Conservation (phyloP, 2,329 filamentous ascomycete genomes). For the Xylaria sp. region DNA sequence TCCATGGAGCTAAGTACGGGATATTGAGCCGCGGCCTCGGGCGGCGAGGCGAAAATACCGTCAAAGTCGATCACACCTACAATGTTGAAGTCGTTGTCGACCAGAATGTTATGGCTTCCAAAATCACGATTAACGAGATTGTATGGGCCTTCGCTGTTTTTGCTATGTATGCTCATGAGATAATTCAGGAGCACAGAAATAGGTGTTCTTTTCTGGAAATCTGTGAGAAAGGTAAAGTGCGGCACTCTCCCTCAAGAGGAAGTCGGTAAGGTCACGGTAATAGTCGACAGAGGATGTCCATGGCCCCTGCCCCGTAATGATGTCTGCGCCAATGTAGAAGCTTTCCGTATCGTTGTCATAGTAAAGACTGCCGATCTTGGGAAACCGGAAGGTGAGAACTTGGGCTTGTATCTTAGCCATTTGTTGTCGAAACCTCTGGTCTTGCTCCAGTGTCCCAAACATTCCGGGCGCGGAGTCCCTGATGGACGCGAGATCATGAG, state of each 20-base stretch:
- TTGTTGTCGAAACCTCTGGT: conserved; percentile 5
- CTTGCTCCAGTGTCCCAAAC: conserved; percentile 16
- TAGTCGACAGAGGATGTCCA: conserved; percentile 13
- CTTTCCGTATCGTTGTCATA: neutral
- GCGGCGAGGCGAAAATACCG: neutral
- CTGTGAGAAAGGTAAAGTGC: neutral
- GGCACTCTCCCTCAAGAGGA: neutral
- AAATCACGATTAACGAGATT: conserved; percentile 17
- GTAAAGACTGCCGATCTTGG: conserved; percentile 11
- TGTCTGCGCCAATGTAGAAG: conserved; percentile 16
- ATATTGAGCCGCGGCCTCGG: conserved; percentile 11
- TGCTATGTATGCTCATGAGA: neutral
- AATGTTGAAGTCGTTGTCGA: conserved; percentile 16
- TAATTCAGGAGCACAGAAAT: neutral
- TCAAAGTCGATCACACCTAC: conserved; percentile 16
- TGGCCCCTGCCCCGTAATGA: conserved; percentile 6
- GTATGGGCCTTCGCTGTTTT: neutral
- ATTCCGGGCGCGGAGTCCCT: neutral
- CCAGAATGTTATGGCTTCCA: conserved; percentile 12
- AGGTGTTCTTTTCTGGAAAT: neutral
- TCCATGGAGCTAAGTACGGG: neutral
- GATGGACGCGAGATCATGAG: neutral
- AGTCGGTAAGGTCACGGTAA: conserved; percentile 3
- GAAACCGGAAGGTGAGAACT: conserved; percentile 3
- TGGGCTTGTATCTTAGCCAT: conserved; percentile 14